Evolutionary conservation across 805 yeast species (phyloP), one percentile per base, ranked within the genome.

Genomic region (Wickerhamiella kurtzmanii): DNA sequence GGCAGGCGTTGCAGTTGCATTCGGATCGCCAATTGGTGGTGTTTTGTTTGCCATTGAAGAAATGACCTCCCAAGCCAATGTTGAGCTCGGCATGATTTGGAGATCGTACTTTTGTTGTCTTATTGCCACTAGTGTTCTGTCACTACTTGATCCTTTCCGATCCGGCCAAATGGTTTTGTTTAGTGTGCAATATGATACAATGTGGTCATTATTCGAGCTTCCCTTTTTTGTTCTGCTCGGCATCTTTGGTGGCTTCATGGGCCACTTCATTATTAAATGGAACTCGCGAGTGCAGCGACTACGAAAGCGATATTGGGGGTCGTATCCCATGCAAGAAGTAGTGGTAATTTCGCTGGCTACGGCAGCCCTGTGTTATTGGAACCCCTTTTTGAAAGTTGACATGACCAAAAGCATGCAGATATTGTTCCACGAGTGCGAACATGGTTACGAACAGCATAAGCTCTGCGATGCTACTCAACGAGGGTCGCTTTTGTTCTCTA

Each of bases 1-100:
- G 2, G 95, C 98, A 1, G 99, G 99, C 45, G 97, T 92, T 6
- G 97, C 97, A 0, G 97, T 92, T 6, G 98, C 97, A 0, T 92
- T 92, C 68, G 97, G 95, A 0, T 77, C 88, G 11, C 98, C 98
- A 0, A 55, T 57, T 36, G 99, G 99, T 32, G 99, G 99, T 15
- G 97, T 92, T 1, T 64, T 92, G 37, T 92, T 94, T 62, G 79
- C 94, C 11, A 74, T 92, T 49, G 99, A 92, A 61, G 98, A 92
- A 56, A 86, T 92, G 25, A 76, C 92, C 0, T 71, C 80, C 28
- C 37, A 22, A 6, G 17, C 50, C 6, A 74, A 75, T 37, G 81
- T 86, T 60, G 82, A 77, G 53, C 66, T 87, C 15, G 72, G 82
- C 2, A 83, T 95, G 1, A 73, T 94, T 62, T 85, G 95, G 94